Percentiles rank a stretch among this genome's conserved stretches.
These are phyloP conservation scores for Lantana camara DNA, from an alignment of 257 asterid species.

Conservation along the genomic window DNA sequence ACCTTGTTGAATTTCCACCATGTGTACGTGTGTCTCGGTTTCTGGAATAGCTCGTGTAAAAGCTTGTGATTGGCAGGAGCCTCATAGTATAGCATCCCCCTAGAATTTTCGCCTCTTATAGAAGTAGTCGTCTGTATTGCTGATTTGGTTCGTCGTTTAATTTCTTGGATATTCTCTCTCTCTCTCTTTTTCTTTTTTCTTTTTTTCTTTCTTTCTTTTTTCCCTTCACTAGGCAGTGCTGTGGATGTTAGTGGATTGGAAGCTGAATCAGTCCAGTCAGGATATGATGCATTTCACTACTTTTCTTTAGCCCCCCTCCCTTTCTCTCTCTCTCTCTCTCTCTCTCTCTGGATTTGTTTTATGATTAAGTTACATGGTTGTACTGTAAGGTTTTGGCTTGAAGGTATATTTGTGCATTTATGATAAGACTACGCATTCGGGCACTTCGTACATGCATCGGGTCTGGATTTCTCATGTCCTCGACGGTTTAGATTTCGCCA, in stretches of 20 bases:
- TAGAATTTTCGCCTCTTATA: conserved; percentile 2
- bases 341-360: no score
- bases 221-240: conserved; percentile 22
- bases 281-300: conserved; percentile 5
- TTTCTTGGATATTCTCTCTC: neutral
- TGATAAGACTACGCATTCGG: no score
- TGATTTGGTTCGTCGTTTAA: neutral
- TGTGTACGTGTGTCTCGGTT: neutral
- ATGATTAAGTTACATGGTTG: no score
- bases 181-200: neutral
- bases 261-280: conserved; percentile 18
- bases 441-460: no score
- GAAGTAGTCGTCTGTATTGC: neutral
- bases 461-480: no score
- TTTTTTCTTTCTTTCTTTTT: neutral
- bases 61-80: neutral
- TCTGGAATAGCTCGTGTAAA: neutral
- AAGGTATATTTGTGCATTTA: no score
- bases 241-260: conserved; percentile 28
- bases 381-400: no score
- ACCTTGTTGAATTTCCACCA: neutral
- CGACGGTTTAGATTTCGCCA: no score
- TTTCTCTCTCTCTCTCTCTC: neutral
- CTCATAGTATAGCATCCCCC: neutral
- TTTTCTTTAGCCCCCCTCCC: neutral